Percentiles rank a stretch among this genome's conserved stretches.
Evolutionary conservation across 352 stramenopile genomes (phyloP).

Genomic region (Globisporangium emineosum): DNA sequence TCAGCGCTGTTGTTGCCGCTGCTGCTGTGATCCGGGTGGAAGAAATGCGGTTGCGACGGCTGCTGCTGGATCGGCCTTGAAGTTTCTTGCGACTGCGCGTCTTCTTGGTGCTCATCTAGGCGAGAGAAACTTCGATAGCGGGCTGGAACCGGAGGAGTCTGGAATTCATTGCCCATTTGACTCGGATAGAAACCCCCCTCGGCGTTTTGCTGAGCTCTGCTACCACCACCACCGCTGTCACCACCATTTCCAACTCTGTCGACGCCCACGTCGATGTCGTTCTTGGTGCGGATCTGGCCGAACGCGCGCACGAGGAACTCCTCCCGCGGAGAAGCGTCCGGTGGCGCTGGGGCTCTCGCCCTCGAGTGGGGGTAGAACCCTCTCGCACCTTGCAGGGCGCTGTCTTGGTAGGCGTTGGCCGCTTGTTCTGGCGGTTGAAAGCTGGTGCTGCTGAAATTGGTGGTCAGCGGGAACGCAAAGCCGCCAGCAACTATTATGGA

Average conservation of each 20-base stretch:
- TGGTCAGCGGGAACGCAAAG: conserved; percentile 3
- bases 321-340: conserved; percentile 60
- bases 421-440: neutral
- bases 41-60: neutral
- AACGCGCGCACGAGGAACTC: conserved; percentile 74
- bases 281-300: conserved; percentile 37
- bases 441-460: neutral
- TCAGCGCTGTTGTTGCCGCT: neutral
- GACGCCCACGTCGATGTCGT: neutral
- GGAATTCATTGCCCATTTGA: neutral
- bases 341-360: neutral
- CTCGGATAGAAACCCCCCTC: neutral
- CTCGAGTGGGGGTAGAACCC: neutral
- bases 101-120: neutral
- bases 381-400: neutral
- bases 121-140: neutral
- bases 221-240: neutral
- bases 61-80: neutral
- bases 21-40: neutral
- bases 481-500: neutral
- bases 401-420: neutral
- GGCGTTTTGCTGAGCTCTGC: neutral
- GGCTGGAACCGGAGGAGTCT: neutral
- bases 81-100: neutral
- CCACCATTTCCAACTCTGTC: neutral